Percentiles rank a stretch among this genome's conserved stretches.
phyloP scores from a whole-genome alignment of 495 filamentous ascomycete species.

The Penicillium desertorum region DNA sequence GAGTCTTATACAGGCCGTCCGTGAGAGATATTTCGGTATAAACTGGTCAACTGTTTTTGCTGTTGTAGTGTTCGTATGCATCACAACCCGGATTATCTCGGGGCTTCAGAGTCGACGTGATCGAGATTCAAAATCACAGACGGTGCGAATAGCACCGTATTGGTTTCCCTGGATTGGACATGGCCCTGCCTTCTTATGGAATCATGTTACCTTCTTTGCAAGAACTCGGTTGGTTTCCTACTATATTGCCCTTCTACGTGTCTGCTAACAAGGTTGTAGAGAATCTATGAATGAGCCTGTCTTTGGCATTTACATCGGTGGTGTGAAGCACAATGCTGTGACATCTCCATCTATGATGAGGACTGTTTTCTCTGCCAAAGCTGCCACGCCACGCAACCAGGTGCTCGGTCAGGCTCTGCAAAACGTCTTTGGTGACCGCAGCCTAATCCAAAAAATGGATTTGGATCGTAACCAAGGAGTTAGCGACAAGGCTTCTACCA shows the following conservation, averaged over 20 bases:
- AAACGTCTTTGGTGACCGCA: constrained; percentile 52
- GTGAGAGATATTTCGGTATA: constrained; percentile 17
- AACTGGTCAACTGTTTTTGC: constrained; percentile 30
- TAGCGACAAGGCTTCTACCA: constrained; percentile 32
- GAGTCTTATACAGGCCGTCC: constrained; percentile 20
- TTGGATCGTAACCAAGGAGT: constrained; percentile 37
- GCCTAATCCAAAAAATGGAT: constrained; percentile 33
- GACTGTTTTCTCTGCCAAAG: constrained; percentile 40
- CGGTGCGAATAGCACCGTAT: constrained; percentile 52
- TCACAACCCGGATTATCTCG: constrained; percentile 44
- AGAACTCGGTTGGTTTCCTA: constrained; percentile 39
- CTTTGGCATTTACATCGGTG: constrained; percentile 53
- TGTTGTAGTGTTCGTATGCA: constrained; percentile 30
- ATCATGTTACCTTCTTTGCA: constrained; percentile 43
- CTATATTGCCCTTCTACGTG: constrained; percentile 5
- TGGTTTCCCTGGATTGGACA: constrained; percentile 61
- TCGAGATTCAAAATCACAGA: constrained; percentile 24
- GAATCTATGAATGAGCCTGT: constrained; percentile 46
- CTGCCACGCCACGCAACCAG: constrained; percentile 29
- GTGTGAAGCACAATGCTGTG: constrained; percentile 51
- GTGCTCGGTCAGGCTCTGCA: constrained; percentile 42
- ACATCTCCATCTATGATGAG: constrained; percentile 51
- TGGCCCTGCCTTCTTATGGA: constrained; percentile 46
- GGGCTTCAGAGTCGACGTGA: constrained; percentile 35
- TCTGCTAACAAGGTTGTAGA: constrained; percentile 26